These are phyloP conservation scores for Triticum turgidum DNA, from an alignment of 176 grass and related monocot genomes.

Conservation along the genomic window DNA sequence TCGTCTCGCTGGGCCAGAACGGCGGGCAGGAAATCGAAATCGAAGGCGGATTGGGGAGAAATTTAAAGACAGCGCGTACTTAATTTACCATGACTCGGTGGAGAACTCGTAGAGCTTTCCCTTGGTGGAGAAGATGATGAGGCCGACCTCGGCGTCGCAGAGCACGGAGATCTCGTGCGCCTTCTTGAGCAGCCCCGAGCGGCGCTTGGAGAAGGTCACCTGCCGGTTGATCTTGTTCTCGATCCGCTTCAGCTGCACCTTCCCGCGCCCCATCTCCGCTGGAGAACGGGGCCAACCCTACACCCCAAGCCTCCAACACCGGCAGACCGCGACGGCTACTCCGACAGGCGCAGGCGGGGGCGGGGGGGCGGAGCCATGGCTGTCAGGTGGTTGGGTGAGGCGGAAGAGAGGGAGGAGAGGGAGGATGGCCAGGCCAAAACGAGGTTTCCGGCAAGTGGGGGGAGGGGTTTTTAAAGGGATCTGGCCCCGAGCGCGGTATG, in stretches of 20 bases:
- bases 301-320: background rate
- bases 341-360: background rate
- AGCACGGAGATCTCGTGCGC: slow-evolving; percentile 94
- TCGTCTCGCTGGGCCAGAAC: background rate
- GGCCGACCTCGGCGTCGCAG: slow-evolving; percentile 85
- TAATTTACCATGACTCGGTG: slow-evolving; percentile 65
- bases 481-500: slow-evolving; percentile 9
- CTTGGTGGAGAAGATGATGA: slow-evolving; percentile 93
- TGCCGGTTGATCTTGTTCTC: slow-evolving; percentile 97
- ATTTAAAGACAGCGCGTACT: background rate
- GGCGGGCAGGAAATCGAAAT: background rate
- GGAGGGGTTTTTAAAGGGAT: background rate
- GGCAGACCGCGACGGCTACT: background rate
- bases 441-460: background rate
- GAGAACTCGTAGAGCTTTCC: slow-evolving; percentile 94
- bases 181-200: slow-evolving; percentile 87
- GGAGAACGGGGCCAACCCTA: background rate
- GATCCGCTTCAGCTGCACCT: slow-evolving; percentile 95
- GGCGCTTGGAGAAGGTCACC: slow-evolving; percentile 93
- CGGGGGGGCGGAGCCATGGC: background rate
- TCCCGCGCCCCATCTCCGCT: slow-evolving; percentile 69
- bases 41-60: background rate
- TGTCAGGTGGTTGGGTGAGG: background rate
- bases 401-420: background rate
- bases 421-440: background rate